Evolutionary conservation across 2,329 filamentous ascomycete genomes (phyloP).

Genomic region (Monilinia polystroma): DNA sequence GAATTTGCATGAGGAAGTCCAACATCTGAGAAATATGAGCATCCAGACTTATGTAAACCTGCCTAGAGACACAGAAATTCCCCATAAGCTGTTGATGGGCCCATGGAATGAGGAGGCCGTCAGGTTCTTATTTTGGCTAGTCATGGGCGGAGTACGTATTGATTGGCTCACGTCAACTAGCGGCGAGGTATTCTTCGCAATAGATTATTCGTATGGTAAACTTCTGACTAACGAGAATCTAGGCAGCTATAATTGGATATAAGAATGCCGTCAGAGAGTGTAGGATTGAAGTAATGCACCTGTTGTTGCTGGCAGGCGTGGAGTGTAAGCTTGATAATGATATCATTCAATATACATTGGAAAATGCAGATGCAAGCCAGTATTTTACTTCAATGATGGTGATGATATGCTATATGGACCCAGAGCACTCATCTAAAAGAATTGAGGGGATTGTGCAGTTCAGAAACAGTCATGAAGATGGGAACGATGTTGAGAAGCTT

Average conservation of each 20-base stretch:
- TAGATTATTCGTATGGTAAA: neutral
- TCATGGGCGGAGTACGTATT: constrained; percentile 34
- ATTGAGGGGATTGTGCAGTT: neutral
- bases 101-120: constrained; percentile 37
- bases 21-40: constrained; percentile 7
- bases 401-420: neutral
- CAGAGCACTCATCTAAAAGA: neutral
- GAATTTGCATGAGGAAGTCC: neutral
- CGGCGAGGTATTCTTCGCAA: constrained; percentile 34
- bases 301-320: constrained; percentile 32
- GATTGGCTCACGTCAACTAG: constrained; percentile 34
- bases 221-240: constrained; percentile 13
- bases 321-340: constrained; percentile 25
- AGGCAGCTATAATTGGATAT: constrained; percentile 34
- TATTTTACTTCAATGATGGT: neutral
- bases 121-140: constrained; percentile 37
- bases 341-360: constrained; percentile 14
- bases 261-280: constrained; percentile 31
- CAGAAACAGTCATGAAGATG: constrained; percentile 9
- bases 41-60: constrained; percentile 23
- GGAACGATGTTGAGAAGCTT: constrained; percentile 12
- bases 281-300: constrained; percentile 29
- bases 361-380: neutral
- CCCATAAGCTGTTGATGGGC: constrained; percentile 36
- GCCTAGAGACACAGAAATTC: constrained; percentile 33